Conservation (phyloP, 2,329 filamentous ascomycete genomes). For the Xylaria sp. region DNA sequence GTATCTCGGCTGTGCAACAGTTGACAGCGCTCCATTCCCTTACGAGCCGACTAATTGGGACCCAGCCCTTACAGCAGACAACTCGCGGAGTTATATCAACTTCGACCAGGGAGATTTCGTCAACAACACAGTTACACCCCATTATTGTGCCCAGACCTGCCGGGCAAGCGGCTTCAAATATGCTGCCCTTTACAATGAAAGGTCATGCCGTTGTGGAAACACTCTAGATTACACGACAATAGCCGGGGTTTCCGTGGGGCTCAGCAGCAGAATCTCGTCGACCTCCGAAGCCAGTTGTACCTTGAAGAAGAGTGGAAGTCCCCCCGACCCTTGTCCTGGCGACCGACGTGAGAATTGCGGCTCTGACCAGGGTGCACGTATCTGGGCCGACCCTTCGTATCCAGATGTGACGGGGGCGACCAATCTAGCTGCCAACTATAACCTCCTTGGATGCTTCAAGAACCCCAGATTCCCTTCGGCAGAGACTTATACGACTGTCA, state of each 20-base stretch:
- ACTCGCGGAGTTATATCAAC: conserved; percentile 39
- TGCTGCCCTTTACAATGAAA: conserved; percentile 38
- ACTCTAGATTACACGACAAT: conserved; percentile 33
- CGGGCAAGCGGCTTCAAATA: conserved; percentile 47
- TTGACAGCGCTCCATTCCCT: conserved; percentile 27
- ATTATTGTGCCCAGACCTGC: conserved; percentile 43
- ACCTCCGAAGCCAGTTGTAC: conserved; percentile 26
- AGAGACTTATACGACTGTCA: background rate
- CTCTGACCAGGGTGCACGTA: conserved; percentile 38
- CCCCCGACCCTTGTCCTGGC: conserved; percentile 40
- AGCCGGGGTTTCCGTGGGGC: background rate
- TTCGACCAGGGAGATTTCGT: conserved; percentile 39
- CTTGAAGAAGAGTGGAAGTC: background rate
- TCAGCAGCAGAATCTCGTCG: conserved; percentile 2
- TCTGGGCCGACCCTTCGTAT: conserved; percentile 48
- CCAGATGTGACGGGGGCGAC: conserved; percentile 29
- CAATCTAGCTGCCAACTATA: conserved; percentile 33
- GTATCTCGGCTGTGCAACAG: conserved; percentile 39
- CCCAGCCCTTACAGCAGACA: conserved; percentile 19
- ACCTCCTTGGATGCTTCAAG: conserved; percentile 47
- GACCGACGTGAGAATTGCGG: conserved; percentile 47
- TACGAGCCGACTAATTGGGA: conserved; percentile 37
- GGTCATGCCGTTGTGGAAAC: conserved; percentile 44
- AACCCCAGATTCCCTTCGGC: conserved; percentile 37
- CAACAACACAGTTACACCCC: conserved; percentile 46